These are phyloP conservation scores for Cardamine resedifolia DNA, from an alignment of 345 rosid genomes.

Conservation along the genomic window DNA sequence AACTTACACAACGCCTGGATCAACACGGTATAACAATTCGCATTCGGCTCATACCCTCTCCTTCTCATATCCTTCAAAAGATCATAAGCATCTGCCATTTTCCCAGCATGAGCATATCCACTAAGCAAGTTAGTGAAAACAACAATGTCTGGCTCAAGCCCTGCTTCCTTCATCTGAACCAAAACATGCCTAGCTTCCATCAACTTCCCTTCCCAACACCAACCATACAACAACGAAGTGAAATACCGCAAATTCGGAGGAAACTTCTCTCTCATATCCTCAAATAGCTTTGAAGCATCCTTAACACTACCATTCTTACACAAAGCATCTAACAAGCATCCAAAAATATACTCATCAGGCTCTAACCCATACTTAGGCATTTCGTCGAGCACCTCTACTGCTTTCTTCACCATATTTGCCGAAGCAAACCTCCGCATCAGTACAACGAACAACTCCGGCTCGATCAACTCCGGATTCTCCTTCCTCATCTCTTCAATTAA, in stretches of 20 bases:
- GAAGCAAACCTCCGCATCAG: constrained; percentile 88
- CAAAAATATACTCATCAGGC: constrained; percentile 73
- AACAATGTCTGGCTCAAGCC: constrained; percentile 79
- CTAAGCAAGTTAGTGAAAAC: constrained; percentile 81
- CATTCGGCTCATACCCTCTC: constrained; percentile 72
- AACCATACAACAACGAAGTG: constrained; percentile 83
- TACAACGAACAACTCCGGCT: constrained; percentile 67
- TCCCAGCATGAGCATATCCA: constrained; percentile 69
- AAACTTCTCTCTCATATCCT: constrained; percentile 67
- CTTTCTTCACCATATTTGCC: constrained; percentile 82
- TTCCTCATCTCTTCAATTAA: constrained; percentile 80
- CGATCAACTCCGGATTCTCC: constrained; percentile 59
- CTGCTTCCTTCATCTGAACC: constrained; percentile 87
- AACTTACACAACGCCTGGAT: constrained; percentile 73
- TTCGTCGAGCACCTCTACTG: constrained; percentile 87
- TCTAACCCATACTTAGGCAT: constrained; percentile 88
- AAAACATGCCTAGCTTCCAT: constrained; percentile 80
- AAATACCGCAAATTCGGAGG: constrained; percentile 63
- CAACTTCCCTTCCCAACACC: constrained; percentile 91
- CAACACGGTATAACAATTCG: constrained; percentile 69
- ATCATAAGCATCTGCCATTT: constrained; percentile 77
- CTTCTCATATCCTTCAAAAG: constrained; percentile 78
- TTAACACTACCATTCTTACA: constrained; percentile 84
- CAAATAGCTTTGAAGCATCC: constrained; percentile 81
- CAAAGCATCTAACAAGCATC: constrained; percentile 78